Conservation (phyloP, 345 rosid species). For the Salix arbutifolia region DNA sequence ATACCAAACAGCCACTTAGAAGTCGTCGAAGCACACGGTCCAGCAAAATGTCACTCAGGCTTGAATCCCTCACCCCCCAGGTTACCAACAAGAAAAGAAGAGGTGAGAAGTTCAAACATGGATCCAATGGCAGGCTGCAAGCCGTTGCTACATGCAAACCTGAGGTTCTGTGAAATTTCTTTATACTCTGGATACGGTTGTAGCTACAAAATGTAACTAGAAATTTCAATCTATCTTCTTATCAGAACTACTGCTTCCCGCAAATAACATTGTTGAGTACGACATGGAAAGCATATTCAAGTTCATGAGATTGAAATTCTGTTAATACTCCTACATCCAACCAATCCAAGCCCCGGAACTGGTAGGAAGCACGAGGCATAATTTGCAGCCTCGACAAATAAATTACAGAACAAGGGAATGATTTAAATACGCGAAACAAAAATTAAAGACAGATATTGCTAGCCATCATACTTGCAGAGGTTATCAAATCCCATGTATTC, state of each 20-base stretch:
- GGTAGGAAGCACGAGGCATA: background rate
- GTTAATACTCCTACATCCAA: background rate
- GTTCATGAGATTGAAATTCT: background rate
- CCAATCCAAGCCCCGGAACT: background rate
- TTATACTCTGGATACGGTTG: background rate
- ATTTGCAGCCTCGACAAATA: conserved; percentile 1
- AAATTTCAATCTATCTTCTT: background rate
- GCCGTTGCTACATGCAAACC: no score
- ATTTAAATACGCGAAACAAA: background rate
- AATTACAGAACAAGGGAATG: background rate
- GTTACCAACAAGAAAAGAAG: no score
- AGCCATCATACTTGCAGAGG: conserved; percentile 34
- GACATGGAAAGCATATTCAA: background rate
- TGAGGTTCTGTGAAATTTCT: background rate
- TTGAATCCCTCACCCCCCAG: no score
- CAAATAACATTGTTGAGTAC: background rate
- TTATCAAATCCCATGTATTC: conserved; percentile 57
- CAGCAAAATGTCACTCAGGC: no score
- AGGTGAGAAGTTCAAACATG: no score
- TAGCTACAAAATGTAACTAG: background rate
- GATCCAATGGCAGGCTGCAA: no score
- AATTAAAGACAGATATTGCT: background rate
- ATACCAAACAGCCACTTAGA: no score
- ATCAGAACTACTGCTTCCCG: background rate
- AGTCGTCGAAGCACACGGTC: no score